These are phyloP conservation scores for Stropharia rugosoannulata DNA, from an alignment of 768 basidiomycete species.

Conservation along the genomic window DNA sequence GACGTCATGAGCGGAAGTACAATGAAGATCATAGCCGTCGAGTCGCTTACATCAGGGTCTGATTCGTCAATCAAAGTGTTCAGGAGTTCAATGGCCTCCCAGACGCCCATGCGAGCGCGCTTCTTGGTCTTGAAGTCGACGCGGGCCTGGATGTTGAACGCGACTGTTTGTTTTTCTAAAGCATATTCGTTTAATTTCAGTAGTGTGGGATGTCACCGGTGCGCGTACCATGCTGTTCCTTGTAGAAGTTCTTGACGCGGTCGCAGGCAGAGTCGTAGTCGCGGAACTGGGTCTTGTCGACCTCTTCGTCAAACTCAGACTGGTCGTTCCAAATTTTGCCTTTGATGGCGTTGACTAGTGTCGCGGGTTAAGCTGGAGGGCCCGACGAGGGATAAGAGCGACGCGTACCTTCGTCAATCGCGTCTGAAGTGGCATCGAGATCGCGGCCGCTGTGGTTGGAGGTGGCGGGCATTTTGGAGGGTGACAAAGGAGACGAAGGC, in stretches of 20 bases:
- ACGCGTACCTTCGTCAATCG: conserved; percentile 44
- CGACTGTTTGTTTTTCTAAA: conserved; percentile 84
- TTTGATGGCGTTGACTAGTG: conserved; percentile 67
- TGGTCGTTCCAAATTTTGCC: conserved; percentile 57
- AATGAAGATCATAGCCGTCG: neutral
- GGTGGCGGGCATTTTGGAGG: conserved; percentile 23
- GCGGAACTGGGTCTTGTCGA: conserved; percentile 69
- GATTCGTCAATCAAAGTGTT: conserved; percentile 88
- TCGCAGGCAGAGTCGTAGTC: conserved; percentile 77
- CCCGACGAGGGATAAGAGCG: no score
- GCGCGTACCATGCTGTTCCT: conserved; percentile 68
- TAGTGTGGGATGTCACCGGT: neutral
- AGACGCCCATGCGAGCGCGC: conserved; percentile 78
- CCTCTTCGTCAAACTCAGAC: conserved; percentile 56
- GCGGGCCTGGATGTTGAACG: conserved; percentile 78
- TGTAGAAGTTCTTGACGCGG: conserved; percentile 76
- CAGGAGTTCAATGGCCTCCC: conserved; percentile 86
- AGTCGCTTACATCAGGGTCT: conserved; percentile 72
- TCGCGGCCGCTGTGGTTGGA: conserved; percentile 27
- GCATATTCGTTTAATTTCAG: neutral
- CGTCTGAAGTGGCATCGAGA: conserved; percentile 46
- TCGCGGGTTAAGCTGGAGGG: neutral
- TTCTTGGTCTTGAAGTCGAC: conserved; percentile 66
- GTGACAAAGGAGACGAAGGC: neutral
- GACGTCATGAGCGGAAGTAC: conserved; percentile 21